Base-by-base conservation (phyloP, 805 yeast genomes). In the Wickerhamiella slavikovae region DNA sequence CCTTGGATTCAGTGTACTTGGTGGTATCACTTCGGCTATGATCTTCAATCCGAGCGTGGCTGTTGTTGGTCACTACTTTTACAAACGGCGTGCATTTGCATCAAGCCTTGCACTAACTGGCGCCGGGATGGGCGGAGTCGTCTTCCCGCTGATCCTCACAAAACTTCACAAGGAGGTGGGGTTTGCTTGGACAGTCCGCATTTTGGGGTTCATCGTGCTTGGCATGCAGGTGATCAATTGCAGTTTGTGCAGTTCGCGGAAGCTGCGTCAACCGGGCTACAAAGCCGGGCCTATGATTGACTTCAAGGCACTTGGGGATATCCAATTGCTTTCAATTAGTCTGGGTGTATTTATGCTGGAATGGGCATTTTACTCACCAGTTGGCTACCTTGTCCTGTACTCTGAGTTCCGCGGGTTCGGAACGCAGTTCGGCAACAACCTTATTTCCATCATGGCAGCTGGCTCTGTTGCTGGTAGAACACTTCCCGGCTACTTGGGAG, bases 341-440 rank as follows among this genome's bases (percentile, higher is more conserved):
- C 28, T 40, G 16, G 50, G 49, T 5, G 36, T 44, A 11, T 50
- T 55, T 33, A 35, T 49, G 29, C 42, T 54, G 26, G 79, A 71
- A 40, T 57, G 68, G 39, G 59, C 70, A 0, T 50, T 68, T 15
- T 56, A 69, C 33, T 47, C 64, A 24, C 57, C 63, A 1, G 39
- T 62, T 24, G 68, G 73, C 1, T 72, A 67, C 43, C 55, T 66
- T 31, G 60, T 71, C 2, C 57, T 72, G 2, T 71, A 67, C 40
- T 31, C 35, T 1, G 32, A 44, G 12, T 5, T 4, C 26, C 15
- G 16, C 4, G 17, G 12, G 4, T 25, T 40, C 9, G 16, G 35
- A 14, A 32, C 28, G 10, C 17, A 29, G 9, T 27, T 44, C 5
- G 41, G 42, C 13, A 61, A 60, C 35, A 39, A 56, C 17, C 45